phyloP scores from a whole-genome alignment of 2,329 filamentous ascomycete species.

The Teratosphaeria nubilosa region DNA sequence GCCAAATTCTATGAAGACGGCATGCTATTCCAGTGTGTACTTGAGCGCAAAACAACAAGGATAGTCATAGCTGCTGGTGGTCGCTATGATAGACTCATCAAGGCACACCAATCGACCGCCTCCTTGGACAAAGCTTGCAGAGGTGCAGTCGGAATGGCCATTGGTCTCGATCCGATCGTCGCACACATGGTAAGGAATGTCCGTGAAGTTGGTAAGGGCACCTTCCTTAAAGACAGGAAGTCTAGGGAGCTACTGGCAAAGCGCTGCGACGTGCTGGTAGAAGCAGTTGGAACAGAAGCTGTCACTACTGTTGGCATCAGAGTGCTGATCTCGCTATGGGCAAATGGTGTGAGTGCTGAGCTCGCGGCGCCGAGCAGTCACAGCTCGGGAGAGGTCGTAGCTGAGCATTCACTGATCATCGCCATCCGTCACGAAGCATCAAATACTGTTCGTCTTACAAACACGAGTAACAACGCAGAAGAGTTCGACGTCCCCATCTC shows the following conservation, averaged over 20 bases:
- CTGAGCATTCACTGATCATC: constrained; percentile 65
- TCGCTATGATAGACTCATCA: constrained; percentile 81
- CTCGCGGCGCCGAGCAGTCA: constrained; percentile 52
- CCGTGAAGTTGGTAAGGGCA: constrained; percentile 9
- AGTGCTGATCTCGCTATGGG: constrained; percentile 70
- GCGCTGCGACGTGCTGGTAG: constrained; percentile 73
- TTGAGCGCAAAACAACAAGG: constrained; percentile 66
- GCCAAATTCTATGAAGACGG: constrained; percentile 83
- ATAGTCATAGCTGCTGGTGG: constrained; percentile 82
- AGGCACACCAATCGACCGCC: constrained; percentile 52
- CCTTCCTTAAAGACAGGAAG: constrained; percentile 10
- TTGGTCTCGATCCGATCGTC: constrained; percentile 76
- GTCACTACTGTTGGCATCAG: constrained; percentile 68
- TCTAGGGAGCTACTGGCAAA: constrained; percentile 7
- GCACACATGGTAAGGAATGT: constrained; percentile 43
- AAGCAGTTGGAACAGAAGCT: constrained; percentile 61
- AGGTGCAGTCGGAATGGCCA: constrained; percentile 75
- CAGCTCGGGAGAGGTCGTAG: constrained; percentile 5
- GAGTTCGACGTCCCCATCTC: constrained; percentile 65
- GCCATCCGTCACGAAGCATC: constrained; percentile 69
- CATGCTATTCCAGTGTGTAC: constrained; percentile 80
- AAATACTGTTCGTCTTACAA: constrained; percentile 47
- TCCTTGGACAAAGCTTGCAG: constrained; percentile 4
- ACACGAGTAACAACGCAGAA: constrained; percentile 30
- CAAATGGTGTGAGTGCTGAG: constrained; percentile 77